Conservation (phyloP, 345 rosid genomes). For the Populus davidiana region DNA sequence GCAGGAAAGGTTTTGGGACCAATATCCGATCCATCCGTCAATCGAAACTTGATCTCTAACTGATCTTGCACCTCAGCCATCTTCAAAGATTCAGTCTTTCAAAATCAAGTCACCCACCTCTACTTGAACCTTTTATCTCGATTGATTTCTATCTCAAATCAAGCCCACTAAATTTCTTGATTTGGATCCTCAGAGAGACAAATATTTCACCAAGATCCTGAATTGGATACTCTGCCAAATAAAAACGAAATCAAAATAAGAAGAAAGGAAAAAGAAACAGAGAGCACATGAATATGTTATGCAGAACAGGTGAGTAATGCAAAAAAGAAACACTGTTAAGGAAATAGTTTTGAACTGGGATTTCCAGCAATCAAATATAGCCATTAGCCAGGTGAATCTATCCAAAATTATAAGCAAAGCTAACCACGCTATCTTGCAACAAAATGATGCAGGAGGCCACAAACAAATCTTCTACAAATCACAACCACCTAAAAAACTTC, state of each 20-base stretch:
- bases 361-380: slow-evolving; percentile 1
- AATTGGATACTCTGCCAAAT: slow-evolving; percentile 26
- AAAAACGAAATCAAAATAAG: slow-evolving; percentile 9
- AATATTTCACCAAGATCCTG: slow-evolving; percentile 18
- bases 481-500: neutral
- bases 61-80: slow-evolving; percentile 85
- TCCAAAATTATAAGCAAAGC: slow-evolving; percentile 16
- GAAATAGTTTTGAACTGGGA: slow-evolving; percentile 2
- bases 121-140: slow-evolving; percentile 19
- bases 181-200: slow-evolving; percentile 6
- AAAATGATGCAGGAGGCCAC: neutral
- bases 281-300: neutral
- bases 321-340: slow-evolving; percentile 11
- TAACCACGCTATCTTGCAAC: neutral
- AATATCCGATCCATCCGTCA: slow-evolving; percentile 88
- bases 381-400: neutral
- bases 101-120: slow-evolving; percentile 20
- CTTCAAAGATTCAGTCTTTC: slow-evolving; percentile 22
- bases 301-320: slow-evolving; percentile 1
- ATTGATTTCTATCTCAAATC: slow-evolving; percentile 15
- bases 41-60: slow-evolving; percentile 87
- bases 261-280: neutral
- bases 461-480: neutral
- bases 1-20: slow-evolving; percentile 86
- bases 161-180: slow-evolving; percentile 17